phyloP scores from a whole-genome alignment of 2,329 filamentous ascomycete species.

The Corinectria fuckeliana region DNA sequence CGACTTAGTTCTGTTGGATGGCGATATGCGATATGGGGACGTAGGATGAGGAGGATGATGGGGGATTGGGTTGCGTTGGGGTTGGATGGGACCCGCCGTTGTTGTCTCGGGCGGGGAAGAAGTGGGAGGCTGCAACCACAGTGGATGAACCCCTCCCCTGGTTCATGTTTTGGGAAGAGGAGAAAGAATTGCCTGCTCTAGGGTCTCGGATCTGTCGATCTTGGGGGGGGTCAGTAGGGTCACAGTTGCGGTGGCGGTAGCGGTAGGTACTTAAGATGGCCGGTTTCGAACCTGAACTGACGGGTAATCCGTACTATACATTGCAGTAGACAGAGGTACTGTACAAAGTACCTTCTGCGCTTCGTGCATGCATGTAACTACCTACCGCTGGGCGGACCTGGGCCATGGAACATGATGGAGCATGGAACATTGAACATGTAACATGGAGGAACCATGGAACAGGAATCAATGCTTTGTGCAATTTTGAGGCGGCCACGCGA shows the following conservation, averaged over 20 bases:
- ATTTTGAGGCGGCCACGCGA: conserved; percentile 38
- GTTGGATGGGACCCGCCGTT: background rate
- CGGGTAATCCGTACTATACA: too few relatives aligned
- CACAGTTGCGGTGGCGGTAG: background rate
- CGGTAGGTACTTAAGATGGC: too few relatives aligned
- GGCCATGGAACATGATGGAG: conserved; percentile 14
- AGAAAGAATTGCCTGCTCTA: conserved; percentile 4
- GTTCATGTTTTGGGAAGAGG: background rate
- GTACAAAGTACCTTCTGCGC: too few relatives aligned
- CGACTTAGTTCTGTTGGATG: conserved; percentile 12
- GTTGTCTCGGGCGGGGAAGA: background rate
- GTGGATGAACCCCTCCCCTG: too few relatives aligned
- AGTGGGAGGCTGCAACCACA: too few relatives aligned
- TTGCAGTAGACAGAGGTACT: too few relatives aligned
- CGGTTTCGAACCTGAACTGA: too few relatives aligned
- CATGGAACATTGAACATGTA: conserved; percentile 37
- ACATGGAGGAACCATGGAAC: conserved; percentile 25
- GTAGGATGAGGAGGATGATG: background rate
- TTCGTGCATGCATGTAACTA: background rate
- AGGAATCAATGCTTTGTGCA: conserved; percentile 26
- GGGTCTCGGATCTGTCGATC: conserved; percentile 26
- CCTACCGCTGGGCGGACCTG: background rate
- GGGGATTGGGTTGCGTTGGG: background rate
- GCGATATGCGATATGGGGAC: too few relatives aligned
- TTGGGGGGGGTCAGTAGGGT: conserved; percentile 11